Base-by-base conservation (phyloP, 306 rosid species). In the Fragaria nilgerrensis region DNA sequence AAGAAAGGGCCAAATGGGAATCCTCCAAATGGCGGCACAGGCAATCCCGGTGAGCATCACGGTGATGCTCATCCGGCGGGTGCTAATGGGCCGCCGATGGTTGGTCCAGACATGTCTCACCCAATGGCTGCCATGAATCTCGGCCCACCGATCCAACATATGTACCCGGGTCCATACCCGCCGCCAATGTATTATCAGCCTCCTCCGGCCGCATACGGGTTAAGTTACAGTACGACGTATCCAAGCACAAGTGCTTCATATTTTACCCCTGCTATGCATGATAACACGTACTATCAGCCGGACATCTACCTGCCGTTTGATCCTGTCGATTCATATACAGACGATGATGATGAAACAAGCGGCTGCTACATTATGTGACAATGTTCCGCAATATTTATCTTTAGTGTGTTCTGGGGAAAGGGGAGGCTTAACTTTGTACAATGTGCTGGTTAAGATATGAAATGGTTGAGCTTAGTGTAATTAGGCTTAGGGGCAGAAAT, bases 321-420 rank as follows among this genome's bases (percentile, higher is more conserved):
- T 85, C 85, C 86, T 0, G 74, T 81, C 34, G 79, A 79, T n/a
- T 50, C 74, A 13, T 73, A 61, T 65, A 70, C 72, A 12, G 84
- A 84, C 9, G 87, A 89, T 1, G 85, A 86, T 20, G 85, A 84
- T 9, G 86, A 75, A 58, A 70, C 49, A 68, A 74, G 55, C 72
- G 89, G 86, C 64, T 93, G 98, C 90, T 82, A 86, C 61, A 76
- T 93, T 29, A 88, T 91, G 95, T 92, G 87, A 86, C 1, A 14
- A 25, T 1, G 6, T 20, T 32, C 10, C 11, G 23, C 23, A 64
- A 16, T 32, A 34, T 32, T 16, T 80, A 58, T 50, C 62, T 59
- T 22, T 49, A 29, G 64, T 55, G 49, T 61, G 67, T 52, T 73
- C 43, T 72, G 59, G 64, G 74, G 19, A 72, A 77, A 73, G 5